A percentile compares a stretch with the other conserved stretches of the same genome.
Evolutionary conservation across 2,329 filamentous ascomycete genomes (phyloP).

Genomic region (Arthrobotrys iridis): DNA sequence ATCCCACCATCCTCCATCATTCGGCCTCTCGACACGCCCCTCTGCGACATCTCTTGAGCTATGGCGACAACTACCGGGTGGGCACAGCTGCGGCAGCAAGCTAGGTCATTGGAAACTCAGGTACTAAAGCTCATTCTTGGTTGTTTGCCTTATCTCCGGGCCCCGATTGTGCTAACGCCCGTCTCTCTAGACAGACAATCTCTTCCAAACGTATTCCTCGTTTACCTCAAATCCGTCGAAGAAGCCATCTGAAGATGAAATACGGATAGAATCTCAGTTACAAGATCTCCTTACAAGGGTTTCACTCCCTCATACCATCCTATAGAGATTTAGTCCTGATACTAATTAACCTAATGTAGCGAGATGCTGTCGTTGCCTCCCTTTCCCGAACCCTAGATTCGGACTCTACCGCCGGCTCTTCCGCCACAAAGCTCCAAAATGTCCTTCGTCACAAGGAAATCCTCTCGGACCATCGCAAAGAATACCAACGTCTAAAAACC

Average conservation of each 20-base stretch:
- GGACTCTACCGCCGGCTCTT: slow-evolving; percentile 84
- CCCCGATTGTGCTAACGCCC: slow-evolving; percentile 8
- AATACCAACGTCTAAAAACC: slow-evolving; percentile 78
- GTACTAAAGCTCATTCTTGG: slow-evolving; percentile 65
- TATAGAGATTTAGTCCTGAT: background rate
- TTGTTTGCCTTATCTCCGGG: background rate
- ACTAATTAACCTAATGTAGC: slow-evolving; percentile 65
- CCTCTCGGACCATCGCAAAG: slow-evolving; percentile 83
- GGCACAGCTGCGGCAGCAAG: slow-evolving; percentile 94
- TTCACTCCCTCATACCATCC: slow-evolving; percentile 34
- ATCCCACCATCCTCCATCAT: background rate
- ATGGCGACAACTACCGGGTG: slow-evolving; percentile 70
- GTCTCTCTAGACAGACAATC: slow-evolving; percentile 57
- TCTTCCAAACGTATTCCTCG: slow-evolving; percentile 80
- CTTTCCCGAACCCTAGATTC: slow-evolving; percentile 91
- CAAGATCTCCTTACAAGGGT: slow-evolving; percentile 86
- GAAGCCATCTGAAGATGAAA: slow-evolving; percentile 86
- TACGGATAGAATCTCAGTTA: slow-evolving; percentile 79
- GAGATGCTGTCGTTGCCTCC: slow-evolving; percentile 81
- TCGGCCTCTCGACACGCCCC: background rate
- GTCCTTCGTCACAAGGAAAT: slow-evolving; percentile 90
- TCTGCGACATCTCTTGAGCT: slow-evolving; percentile 7
- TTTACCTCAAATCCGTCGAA: slow-evolving; percentile 80
- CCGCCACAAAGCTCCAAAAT: slow-evolving; percentile 96
- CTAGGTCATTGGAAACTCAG: slow-evolving; percentile 86